A percentile compares a stretch with the other conserved stretches of the same genome.
These are phyloP conservation scores for Penicillium sp. DNA, from an alignment of 2,329 filamentous ascomycete species.

Conservation along the genomic window DNA sequence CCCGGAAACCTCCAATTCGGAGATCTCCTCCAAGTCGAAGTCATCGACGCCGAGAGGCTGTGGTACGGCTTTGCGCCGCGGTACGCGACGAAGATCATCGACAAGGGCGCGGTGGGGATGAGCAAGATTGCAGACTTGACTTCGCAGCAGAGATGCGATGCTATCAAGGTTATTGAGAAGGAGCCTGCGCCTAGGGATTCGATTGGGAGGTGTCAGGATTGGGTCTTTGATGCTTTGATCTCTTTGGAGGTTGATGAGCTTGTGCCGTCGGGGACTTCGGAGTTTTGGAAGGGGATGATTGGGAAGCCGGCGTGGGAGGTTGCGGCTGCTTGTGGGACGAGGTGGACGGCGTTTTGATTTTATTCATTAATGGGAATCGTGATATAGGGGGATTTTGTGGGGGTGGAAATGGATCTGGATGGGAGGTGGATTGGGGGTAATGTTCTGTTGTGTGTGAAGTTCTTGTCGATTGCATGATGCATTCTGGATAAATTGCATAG, in stretches of 20 bases:
- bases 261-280: conserved; percentile 22
- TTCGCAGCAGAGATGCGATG: conserved; percentile 17
- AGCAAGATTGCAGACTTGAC: conserved; percentile 19
- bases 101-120: conserved; percentile 24
- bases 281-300: conserved; percentile 26
- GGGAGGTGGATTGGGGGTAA: background rate
- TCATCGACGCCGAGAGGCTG: conserved; percentile 20
- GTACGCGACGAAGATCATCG: conserved; percentile 20
- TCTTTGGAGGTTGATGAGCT: conserved; percentile 28
- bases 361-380: too few relatives aligned
- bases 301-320: conserved; percentile 18
- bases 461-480: background rate
- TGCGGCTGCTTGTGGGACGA: conserved; percentile 7
- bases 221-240: conserved; percentile 25
- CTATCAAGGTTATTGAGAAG: conserved; percentile 18
- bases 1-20: conserved; percentile 16
- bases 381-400: background rate
- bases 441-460: background rate
- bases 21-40: conserved; percentile 28
- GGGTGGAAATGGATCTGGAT: background rate
- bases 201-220: conserved; percentile 24
- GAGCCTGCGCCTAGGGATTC: conserved; percentile 23
- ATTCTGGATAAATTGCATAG: too few relatives aligned
- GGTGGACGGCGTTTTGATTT: conserved; percentile 12
- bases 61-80: conserved; percentile 27